Conservation (phyloP, 495 filamentous ascomycete genomes). For the Neurospora pannonica region DNA sequence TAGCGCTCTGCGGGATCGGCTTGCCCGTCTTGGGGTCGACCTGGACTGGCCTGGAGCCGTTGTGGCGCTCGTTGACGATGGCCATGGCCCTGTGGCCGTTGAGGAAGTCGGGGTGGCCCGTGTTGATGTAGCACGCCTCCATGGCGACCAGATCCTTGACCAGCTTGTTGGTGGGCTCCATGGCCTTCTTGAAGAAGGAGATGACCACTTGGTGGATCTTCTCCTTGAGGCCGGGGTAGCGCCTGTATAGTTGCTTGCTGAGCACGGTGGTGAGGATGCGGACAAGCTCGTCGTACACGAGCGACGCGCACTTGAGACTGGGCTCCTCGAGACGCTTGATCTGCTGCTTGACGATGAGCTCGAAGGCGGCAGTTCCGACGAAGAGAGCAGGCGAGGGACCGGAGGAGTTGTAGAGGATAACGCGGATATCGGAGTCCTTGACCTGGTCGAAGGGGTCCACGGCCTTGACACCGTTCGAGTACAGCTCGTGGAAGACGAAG, state of each 20-base stretch:
- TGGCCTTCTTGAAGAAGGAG: constrained; percentile 90
- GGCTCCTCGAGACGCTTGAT: constrained; percentile 96
- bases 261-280: constrained; percentile 88
- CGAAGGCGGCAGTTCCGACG: constrained; percentile 94
- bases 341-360: constrained; percentile 97
- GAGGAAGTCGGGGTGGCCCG: constrained; percentile 94
- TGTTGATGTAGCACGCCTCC: constrained; percentile 98
- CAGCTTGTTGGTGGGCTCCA: constrained; percentile 96
- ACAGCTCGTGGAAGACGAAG: constrained; percentile 98
- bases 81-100: constrained; percentile 98
- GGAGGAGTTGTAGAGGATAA: constrained; percentile 95
- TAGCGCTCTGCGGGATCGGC: constrained; percentile 59
- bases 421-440: constrained; percentile 96
- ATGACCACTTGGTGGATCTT: constrained; percentile 95
- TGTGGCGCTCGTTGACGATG: constrained; percentile 86
- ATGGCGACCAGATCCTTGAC: constrained; percentile 87
- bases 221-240: constrained; percentile 91
- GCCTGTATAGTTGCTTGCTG: constrained; percentile 77
- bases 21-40: constrained; percentile 99
- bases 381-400: constrained; percentile 95
- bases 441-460: constrained; percentile 96
- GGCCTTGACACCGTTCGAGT: constrained; percentile 95
- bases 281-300: constrained; percentile 97
- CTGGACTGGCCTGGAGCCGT: constrained; percentile 74
- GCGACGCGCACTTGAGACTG: constrained; percentile 87